Percentiles rank a stretch among this genome's conserved stretches.
Evolutionary conservation across 2,329 filamentous ascomycete species (phyloP).

Genomic region (Beauveria australis): DNA sequence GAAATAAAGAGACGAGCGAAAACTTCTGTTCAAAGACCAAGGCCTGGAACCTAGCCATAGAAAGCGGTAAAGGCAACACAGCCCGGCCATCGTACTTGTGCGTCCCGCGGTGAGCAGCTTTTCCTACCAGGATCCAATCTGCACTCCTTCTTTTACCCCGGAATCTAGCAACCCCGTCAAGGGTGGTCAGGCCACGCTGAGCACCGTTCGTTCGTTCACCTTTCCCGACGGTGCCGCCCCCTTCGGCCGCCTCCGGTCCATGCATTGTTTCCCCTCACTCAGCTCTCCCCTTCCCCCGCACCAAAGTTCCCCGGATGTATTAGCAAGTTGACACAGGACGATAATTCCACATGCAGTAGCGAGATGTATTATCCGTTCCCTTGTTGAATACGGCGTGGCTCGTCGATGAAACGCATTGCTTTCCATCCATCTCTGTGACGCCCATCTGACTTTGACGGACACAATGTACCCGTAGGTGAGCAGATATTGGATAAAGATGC

Average conservation of each 20-base stretch:
- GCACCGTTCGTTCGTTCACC: not conserved
- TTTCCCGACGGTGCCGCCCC: not conserved
- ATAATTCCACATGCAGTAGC: not conserved
- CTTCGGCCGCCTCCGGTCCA: constrained; percentile 2
- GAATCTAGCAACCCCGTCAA: not conserved
- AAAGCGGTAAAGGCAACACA: no score
- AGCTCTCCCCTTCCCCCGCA: not conserved
- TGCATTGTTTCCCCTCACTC: not conserved
- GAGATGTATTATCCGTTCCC: not conserved
- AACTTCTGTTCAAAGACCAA: no score
- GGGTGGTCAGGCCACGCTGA: not conserved
- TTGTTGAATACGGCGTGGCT: no score
- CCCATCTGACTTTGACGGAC: not conserved
- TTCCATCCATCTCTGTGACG: no score
- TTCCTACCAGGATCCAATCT: not conserved
- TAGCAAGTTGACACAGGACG: not conserved
- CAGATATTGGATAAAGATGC: not conserved
- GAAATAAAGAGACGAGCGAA: no score
- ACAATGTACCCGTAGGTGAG: not conserved
- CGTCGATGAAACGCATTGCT: no score
- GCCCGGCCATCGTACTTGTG: no score
- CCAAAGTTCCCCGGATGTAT: not conserved
- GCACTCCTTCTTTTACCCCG: not conserved
- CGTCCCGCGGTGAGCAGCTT: no score
- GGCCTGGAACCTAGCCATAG: no score